These are phyloP conservation scores for Fusarium poae DNA, from an alignment of 2,329 filamentous ascomycete genomes.

Conservation along the genomic window DNA sequence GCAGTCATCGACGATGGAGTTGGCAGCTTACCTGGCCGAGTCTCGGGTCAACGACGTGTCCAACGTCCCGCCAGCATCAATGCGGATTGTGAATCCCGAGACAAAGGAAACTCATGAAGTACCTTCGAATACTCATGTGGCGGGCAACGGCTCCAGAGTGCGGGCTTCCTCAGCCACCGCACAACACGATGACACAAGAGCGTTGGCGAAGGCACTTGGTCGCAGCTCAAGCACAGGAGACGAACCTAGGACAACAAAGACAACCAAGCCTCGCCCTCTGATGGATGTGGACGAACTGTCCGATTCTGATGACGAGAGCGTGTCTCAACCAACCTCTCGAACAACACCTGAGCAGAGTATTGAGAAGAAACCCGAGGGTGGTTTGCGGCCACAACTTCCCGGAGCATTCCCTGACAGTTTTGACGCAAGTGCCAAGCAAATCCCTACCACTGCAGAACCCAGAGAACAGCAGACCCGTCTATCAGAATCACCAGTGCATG, in stretches of 20 bases:
- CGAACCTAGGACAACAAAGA: conserved; percentile 67
- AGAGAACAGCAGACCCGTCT: conserved; percentile 59
- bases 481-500: conserved; percentile 77
- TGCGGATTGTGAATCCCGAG: conserved; percentile 71
- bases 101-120: conserved; percentile 58
- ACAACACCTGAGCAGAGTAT: conserved; percentile 32
- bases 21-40: conserved; percentile 60
- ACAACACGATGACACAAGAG: conserved; percentile 55
- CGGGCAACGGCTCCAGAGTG: conserved; percentile 49
- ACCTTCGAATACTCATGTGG: conserved; percentile 51
- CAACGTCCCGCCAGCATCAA: conserved; percentile 67
- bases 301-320: conserved; percentile 63
- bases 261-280: conserved; percentile 65
- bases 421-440: conserved; percentile 50
- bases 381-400: conserved; percentile 53
- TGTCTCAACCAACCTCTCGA: conserved; percentile 43
- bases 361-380: conserved; percentile 41
- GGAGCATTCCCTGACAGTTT: conserved; percentile 60
- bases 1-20: conserved; percentile 55
- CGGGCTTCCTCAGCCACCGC: conserved; percentile 54
- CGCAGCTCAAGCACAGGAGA: conserved; percentile 53
- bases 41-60: conserved; percentile 65
- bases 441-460: conserved; percentile 51
- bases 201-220: conserved; percentile 40
- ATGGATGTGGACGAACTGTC: conserved; percentile 80